Base-by-base conservation (phyloP, 2,329 filamentous ascomycete species). In the Pestalotiopsis sp. region DNA sequence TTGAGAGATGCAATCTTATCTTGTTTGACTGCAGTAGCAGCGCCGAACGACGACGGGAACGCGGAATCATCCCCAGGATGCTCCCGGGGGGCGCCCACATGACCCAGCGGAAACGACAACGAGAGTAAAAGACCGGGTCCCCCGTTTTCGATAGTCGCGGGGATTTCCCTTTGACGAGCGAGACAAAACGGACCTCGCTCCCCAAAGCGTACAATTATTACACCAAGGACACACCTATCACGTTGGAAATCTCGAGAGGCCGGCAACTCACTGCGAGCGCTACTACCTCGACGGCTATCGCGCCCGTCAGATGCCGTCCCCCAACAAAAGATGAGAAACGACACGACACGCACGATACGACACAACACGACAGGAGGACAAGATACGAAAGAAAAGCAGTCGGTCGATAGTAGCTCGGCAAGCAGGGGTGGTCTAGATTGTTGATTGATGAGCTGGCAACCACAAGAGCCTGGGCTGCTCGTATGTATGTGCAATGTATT, bases 101-200 rank as follows among this genome's bases (percentile, higher is more conserved):
- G 59, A 62, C 59, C 31, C 45, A 52, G 38, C 59, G 25, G 25
- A 27, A 27, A 36, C 25, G 27, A 62, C 59, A 36, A 5, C 17
- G 7, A 52, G 45, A 20, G 9, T 6, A 36, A 39, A 62, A 62
- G 59, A 62, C 59, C 59, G 59, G 59, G 59, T 36, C 59, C 31
- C 59, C 27, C 45, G 45, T 52, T 17, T 62, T 62, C 59, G 31
- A 62, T 62, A 62, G 59, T 62, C 59, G 31, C 57, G 31, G 59
- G 31, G 36, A 20, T 36, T 20, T 62, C 45, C 45, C 45, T 52
- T 52, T 52, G 45, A 38, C n/a, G 59, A 62, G 59, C 59, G 59
- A 62, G 20, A 39, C 13, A 62, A 62, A 39, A 13, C 25, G 59
- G 25, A 36, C 17, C 13, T 36, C 38, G 31, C 59, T 36, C 25